Evolutionary conservation across 2,329 filamentous ascomycete genomes (phyloP).

Genomic region (Aspergillus niger): DNA sequence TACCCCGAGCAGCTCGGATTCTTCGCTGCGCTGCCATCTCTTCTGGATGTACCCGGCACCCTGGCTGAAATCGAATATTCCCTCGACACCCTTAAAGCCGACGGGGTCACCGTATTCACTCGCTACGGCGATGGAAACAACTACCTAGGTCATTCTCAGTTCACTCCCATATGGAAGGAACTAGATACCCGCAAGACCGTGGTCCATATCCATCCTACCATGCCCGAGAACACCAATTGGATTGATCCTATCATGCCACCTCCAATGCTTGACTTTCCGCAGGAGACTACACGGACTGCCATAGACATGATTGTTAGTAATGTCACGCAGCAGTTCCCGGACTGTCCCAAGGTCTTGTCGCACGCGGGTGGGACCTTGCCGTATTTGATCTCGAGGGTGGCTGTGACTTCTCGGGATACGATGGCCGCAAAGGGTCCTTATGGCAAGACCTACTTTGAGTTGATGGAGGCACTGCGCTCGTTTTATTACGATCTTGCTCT

Average conservation of each 20-base stretch:
- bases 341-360: constrained; percentile 51
- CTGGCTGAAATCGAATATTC: constrained; percentile 20
- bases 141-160: constrained; percentile 50
- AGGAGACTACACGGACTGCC: constrained; percentile 49
- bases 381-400: constrained; percentile 40
- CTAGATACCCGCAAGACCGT: constrained; percentile 45
- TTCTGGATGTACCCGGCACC: constrained; percentile 10
- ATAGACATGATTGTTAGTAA: constrained; percentile 45
- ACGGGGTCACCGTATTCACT: constrained; percentile 52
- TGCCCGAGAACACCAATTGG: constrained; percentile 34
- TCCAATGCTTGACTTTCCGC: constrained; percentile 49
- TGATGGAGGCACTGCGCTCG: constrained; percentile 20
- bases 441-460: constrained; percentile 16
- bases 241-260: constrained; percentile 40
- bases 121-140: constrained; percentile 50
- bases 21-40: constrained; percentile 18
- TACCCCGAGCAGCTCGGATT: constrained; percentile 16
- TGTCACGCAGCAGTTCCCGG: constrained; percentile 32
- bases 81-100: constrained; percentile 29
- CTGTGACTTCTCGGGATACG: constrained; percentile 16
- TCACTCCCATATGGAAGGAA: constrained; percentile 47
- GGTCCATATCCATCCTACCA: constrained; percentile 49
- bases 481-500: constrained; percentile 36
- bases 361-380: constrained; percentile 53
- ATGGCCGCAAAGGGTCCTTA: constrained; percentile 5